Conservation (phyloP, 2,329 filamentous ascomycete species). For the Polytolypa hystricis region DNA sequence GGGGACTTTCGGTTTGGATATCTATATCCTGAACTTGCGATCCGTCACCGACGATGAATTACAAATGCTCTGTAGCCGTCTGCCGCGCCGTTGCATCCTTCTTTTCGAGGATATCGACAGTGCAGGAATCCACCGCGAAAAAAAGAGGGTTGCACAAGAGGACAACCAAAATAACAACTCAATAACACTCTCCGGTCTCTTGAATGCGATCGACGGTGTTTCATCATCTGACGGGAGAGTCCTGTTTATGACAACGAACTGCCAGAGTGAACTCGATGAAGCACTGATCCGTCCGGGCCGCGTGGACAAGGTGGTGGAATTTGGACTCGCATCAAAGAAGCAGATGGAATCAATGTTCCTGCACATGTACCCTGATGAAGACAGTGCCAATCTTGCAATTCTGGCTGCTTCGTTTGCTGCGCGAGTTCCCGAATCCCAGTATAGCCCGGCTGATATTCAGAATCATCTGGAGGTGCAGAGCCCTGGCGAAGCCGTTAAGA, state of each 20-base stretch:
- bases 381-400: neutral
- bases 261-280: conserved; percentile 51
- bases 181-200: conserved; percentile 55
- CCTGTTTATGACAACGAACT: conserved; percentile 63
- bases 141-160: conserved; percentile 1
- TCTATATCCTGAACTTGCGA: conserved; percentile 61
- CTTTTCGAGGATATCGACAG: conserved; percentile 67
- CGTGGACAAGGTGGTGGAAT: conserved; percentile 50
- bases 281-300: conserved; percentile 56
- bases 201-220: conserved; percentile 62
- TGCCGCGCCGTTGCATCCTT: conserved; percentile 60
- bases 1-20: conserved; percentile 57
- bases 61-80: conserved; percentile 50
- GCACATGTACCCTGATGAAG: neutral
- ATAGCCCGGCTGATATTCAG: conserved; percentile 32
- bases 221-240: conserved; percentile 59
- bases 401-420: conserved; percentile 23
- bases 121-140: conserved; percentile 45
- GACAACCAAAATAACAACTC: conserved; percentile 9
- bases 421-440: conserved; percentile 21
- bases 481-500: too few species aligned
- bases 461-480: too few species aligned
- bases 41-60: conserved; percentile 58
- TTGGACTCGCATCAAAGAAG: neutral
- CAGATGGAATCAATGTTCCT: neutral